Evolutionary conservation across 2,329 filamentous ascomycete genomes (phyloP).

Genomic region (Diaporthe helianthi): DNA sequence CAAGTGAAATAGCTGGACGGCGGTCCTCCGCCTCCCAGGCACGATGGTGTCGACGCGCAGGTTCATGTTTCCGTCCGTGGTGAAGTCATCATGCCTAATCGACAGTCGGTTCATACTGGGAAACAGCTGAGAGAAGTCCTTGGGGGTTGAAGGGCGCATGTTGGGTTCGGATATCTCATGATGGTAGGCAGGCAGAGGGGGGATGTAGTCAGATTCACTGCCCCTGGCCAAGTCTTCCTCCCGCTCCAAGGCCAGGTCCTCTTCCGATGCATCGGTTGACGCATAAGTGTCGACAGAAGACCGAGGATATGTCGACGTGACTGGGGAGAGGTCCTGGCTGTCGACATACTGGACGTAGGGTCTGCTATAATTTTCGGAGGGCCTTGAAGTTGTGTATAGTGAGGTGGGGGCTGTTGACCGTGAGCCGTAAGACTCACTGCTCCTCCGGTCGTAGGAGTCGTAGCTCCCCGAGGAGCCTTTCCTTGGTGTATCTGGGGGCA

Average conservation of each 20-base stretch:
- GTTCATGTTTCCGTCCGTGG: conserved; percentile 95
- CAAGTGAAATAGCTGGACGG: conserved; percentile 84
- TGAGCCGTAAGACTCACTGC: conserved; percentile 32
- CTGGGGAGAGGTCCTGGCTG: conserved; percentile 49
- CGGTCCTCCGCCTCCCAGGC: conserved; percentile 69
- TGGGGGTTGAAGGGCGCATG: conserved; percentile 77
- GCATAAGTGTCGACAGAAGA: conserved; percentile 81
- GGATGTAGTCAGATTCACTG: conserved; percentile 49
- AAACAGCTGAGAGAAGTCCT: conserved; percentile 85
- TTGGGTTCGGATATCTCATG: conserved; percentile 69
- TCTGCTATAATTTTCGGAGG: conserved; percentile 26
- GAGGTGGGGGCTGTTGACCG: conserved; percentile 32
- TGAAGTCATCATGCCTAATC: conserved; percentile 90
- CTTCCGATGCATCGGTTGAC: conserved; percentile 71
- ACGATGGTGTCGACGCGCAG: conserved; percentile 84
- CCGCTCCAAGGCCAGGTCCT: conserved; percentile 56
- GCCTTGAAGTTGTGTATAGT: conserved; percentile 19
- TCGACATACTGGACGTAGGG: conserved; percentile 32
- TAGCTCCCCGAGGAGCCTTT: conserved; percentile 20
- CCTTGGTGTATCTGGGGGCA: conserved; percentile 28
- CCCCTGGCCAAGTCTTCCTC: conserved; percentile 43
- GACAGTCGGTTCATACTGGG: conserved; percentile 81
- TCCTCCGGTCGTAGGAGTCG: conserved; percentile 29
- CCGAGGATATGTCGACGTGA: conserved; percentile 54
- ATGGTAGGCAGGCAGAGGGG: conserved; percentile 64